Percentiles rank a stretch among this genome's conserved stretches.
Evolutionary conservation across 176 grass and related monocot species (phyloP).

Genomic region (Canna indica): DNA sequence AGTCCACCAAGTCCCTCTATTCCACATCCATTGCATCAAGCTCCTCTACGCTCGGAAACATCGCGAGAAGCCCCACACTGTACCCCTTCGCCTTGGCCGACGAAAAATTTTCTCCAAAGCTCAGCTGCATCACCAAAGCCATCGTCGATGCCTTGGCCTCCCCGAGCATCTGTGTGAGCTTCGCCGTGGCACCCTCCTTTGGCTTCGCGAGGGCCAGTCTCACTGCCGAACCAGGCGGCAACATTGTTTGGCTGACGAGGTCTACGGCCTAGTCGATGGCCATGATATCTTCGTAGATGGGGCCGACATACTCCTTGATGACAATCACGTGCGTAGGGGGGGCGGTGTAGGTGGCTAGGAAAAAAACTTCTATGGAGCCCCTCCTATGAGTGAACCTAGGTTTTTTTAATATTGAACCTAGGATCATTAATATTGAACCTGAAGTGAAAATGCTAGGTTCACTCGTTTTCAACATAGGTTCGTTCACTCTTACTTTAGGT

Average conservation of each 20-base stretch:
- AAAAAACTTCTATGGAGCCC: no score
- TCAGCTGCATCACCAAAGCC: conserved; percentile 30
- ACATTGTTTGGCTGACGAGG: conserved; percentile 19
- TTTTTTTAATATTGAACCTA: no score
- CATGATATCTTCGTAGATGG: conserved; percentile 35
- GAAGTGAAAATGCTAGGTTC: no score
- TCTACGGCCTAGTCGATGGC: conserved; percentile 64
- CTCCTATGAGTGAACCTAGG: no score
- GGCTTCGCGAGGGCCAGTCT: conserved; percentile 60
- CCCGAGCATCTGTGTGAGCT: conserved; percentile 38
- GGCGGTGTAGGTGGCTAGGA: conserved; percentile 44
- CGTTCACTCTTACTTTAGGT: no score
- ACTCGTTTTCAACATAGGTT: no score
- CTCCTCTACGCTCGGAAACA: conserved; percentile 49
- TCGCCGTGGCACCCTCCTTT: conserved; percentile 36
- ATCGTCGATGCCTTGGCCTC: conserved; percentile 28
- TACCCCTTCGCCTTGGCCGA: conserved; percentile 82
- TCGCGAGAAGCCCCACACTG: conserved; percentile 56
- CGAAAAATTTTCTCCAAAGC: conserved; percentile 88
- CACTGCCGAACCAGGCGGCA: conserved; percentile 37
- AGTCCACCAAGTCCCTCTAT: conserved; percentile 34
- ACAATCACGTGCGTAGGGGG: conserved; percentile 69
- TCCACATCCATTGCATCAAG: conserved; percentile 57
- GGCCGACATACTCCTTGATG: conserved; percentile 48
- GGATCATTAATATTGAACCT: no score